Conservation (phyloP, 2,329 filamentous ascomycete species). For the Atkinsonella texensis region DNA sequence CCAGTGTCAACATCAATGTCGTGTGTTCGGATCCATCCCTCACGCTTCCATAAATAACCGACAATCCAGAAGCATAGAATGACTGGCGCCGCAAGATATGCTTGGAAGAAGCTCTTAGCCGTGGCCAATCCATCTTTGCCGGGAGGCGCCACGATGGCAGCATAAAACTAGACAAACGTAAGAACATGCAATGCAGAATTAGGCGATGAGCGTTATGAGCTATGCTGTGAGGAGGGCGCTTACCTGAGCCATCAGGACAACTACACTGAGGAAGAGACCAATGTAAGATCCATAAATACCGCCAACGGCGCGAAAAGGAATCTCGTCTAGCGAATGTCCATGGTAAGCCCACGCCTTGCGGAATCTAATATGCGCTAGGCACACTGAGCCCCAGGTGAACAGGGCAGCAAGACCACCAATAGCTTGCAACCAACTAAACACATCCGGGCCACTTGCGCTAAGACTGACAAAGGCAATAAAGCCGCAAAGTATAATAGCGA, state of each 20-base stretch:
- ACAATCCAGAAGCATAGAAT: conserved; percentile 42
- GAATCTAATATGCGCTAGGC: conserved; percentile 53
- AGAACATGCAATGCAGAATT: background rate
- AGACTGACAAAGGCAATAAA: conserved; percentile 34
- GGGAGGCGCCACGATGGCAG: conserved; percentile 28
- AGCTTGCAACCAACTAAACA: conserved; percentile 52
- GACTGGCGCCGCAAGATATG: conserved; percentile 41
- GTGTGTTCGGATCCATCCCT: conserved; percentile 42
- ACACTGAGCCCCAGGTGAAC: conserved; percentile 54
- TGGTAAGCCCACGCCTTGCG: conserved; percentile 45
- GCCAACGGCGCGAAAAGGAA: conserved; percentile 50
- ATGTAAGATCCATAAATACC: conserved; percentile 53
- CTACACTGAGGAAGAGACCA: conserved; percentile 43
- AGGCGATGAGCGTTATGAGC: background rate
- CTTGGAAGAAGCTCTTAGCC: conserved; percentile 41
- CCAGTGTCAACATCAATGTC: conserved; percentile 59
- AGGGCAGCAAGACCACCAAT: conserved; percentile 49
- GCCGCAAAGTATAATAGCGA: conserved; percentile 35
- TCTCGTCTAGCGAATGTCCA: conserved; percentile 50
- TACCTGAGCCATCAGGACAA: conserved; percentile 44
- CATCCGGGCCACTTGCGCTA: conserved; percentile 28
- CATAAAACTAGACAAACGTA: conserved; percentile 30
- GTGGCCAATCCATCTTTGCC: conserved; percentile 22
- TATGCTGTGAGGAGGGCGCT: conserved; percentile 8
- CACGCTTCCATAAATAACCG: conserved; percentile 55